phyloP scores from a whole-genome alignment of 2,329 filamentous ascomycete species.

The Arthroderma sp. region DNA sequence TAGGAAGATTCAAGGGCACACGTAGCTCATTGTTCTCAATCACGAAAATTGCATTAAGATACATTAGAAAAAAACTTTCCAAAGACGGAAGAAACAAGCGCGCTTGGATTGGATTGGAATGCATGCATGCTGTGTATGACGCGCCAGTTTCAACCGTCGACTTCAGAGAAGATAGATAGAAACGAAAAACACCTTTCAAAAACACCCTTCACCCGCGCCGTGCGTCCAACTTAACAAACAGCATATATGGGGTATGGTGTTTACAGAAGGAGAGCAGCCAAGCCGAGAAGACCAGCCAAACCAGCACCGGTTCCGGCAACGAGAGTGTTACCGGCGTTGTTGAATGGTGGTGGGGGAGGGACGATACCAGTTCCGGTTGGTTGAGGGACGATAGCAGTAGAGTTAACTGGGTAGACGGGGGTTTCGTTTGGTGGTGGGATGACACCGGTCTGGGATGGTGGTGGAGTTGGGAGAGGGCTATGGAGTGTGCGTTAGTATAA shows the following conservation, averaged over 20 bases:
- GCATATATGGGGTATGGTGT: background rate
- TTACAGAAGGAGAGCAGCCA: constrained; percentile 37
- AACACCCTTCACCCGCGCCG: too few relatives aligned
- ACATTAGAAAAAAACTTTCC: too few relatives aligned
- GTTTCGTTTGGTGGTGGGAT: constrained; percentile 10
- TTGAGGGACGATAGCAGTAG: constrained; percentile 12
- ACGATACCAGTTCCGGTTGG: constrained; percentile 12
- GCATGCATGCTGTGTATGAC: too few relatives aligned
- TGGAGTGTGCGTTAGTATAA: constrained; percentile 7
- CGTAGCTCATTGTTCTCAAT: too few relatives aligned
- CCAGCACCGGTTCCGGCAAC: constrained; percentile 36
- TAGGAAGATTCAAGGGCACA: too few relatives aligned
- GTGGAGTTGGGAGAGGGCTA: constrained; percentile 8
- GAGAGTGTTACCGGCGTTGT: constrained; percentile 22
- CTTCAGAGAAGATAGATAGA: too few relatives aligned
- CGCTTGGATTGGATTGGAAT: too few relatives aligned
- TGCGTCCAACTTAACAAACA: background rate
- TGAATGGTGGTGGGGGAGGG: constrained; percentile 11
- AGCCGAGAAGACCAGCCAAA: constrained; percentile 40
- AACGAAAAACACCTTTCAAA: too few relatives aligned
- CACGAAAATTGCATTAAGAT: too few relatives aligned
- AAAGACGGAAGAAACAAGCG: too few relatives aligned
- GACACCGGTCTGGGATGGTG: constrained; percentile 13
- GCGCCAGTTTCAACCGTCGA: too few relatives aligned
- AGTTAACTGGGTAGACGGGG: constrained; percentile 12